Conservation (phyloP, 108 stramenopile species). For the Cyclotella baltica region DNA sequence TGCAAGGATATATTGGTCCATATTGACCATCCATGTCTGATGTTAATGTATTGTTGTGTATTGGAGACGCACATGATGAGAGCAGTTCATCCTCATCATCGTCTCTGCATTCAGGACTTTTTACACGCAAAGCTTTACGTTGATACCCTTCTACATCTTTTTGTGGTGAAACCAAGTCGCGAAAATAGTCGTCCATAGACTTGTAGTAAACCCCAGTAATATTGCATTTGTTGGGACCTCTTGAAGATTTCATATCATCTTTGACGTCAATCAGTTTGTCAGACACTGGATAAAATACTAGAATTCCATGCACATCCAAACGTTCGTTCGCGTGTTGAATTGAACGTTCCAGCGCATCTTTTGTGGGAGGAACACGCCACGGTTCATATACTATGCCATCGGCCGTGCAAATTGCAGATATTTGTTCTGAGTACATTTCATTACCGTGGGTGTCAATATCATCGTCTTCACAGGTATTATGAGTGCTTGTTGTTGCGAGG, state of each 20-base stretch:
- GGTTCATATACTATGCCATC: slow-evolving; percentile 90
- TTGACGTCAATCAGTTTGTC: slow-evolving; percentile 46
- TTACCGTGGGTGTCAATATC: slow-evolving; percentile 23
- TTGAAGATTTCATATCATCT: neutral
- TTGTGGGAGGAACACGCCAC: slow-evolving; percentile 57
- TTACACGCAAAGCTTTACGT: slow-evolving; percentile 34
- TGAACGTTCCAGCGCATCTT: slow-evolving; percentile 58
- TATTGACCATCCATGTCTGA: slow-evolving; percentile 5
- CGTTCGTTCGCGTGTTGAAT: slow-evolving; percentile 65
- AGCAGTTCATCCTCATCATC: slow-evolving; percentile 11
- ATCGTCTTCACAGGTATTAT: slow-evolving; percentile 1
- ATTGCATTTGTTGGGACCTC: slow-evolving; percentile 65
- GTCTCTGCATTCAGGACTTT: slow-evolving; percentile 22
- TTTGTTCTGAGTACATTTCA: slow-evolving; percentile 85
- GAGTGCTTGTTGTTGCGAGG: slow-evolving; percentile 46
- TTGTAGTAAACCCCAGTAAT: slow-evolving; percentile 80
- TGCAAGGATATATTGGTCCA: slow-evolving; percentile 84
- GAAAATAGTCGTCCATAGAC: slow-evolving; percentile 88
- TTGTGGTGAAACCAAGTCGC: slow-evolving; percentile 76
- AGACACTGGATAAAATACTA: slow-evolving; percentile 96
- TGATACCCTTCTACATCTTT: slow-evolving; percentile 96
- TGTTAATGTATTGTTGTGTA: neutral
- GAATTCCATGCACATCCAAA: slow-evolving; percentile 87
- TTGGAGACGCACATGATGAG: neutral
- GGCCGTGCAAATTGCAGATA: slow-evolving; percentile 67